Evolutionary conservation across 2,329 filamentous ascomycete genomes (phyloP), one percentile per base, ranked within the genome.

Genomic region (Sporothrix schenckii): DNA sequence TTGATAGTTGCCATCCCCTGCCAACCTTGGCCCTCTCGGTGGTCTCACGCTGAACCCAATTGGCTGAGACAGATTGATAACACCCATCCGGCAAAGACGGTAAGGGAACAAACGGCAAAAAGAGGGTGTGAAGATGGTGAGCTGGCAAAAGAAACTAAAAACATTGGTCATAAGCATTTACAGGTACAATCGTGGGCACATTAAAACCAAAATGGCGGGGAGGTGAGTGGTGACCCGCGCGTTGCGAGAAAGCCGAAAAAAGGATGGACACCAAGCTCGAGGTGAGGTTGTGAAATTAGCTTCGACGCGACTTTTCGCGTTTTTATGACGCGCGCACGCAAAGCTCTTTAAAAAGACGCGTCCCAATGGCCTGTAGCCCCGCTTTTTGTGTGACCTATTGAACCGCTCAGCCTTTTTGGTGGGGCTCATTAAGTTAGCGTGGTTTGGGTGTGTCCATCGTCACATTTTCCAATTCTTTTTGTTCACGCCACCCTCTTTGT

Each of bases 221-320:
- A n/a, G 60, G 14, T 16, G 41, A 49, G 13, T 5, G 39, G n/a
- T 11, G 39, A 27, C 58, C 58, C n/a, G 58, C 60, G 60, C 49
- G 65, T 54, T n/a, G 34, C 49, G 30, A 68, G 30, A 66, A 39
- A 21, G 34, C 19, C 30, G 16, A 44, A 16, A 27, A 27, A 24
- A 44, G 21, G 47, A 63, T 19, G n/a, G 7, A 3, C 39, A 61
- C 10, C 13, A 63, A 30, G 21, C 16, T 2, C 21, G 39, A 41
- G 39, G 65, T 19, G 65, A 52, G 34, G 65, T 56, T 68, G 66
- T 52, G 24, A 41, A 58, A 66, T 53, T 30, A 39, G 24, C 24
- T 14, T 4, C 6, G 69, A 70, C 69, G 69, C 69, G 69, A 70
- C 69, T 70, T 70, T 70, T 70, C 69, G 69, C 69, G 69, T 70